Evolutionary conservation across 192 early-diverging fungal species (phyloP).

Genomic region (Coemansia sp.): DNA sequence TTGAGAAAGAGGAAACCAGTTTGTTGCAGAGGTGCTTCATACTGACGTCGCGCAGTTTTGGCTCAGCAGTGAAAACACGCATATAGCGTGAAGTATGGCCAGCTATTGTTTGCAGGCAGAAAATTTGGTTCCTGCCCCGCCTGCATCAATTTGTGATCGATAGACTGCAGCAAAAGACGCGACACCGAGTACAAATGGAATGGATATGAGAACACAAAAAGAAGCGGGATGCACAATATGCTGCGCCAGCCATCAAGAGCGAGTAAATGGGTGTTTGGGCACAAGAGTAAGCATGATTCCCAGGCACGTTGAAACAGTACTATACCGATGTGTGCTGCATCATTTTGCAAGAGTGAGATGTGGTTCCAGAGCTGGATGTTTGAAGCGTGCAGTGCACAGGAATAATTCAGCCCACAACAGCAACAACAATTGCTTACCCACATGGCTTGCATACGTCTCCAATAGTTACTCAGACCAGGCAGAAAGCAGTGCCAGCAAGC

Average conservation of each 20-base stretch:
- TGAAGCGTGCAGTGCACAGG: not conserved
- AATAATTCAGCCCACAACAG: not conserved
- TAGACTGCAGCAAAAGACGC: conserved; percentile 2
- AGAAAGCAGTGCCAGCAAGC: not conserved
- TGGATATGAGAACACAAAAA: not conserved
- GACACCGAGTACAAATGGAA: not conserved
- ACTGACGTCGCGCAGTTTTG: not conserved
- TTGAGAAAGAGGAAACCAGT: not conserved
- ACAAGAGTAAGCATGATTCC: not conserved
- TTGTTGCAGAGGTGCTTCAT: not conserved
- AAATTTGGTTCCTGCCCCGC: not conserved
- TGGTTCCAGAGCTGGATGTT: not conserved
- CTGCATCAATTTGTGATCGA: conserved; percentile 14
- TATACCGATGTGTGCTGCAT: not conserved
- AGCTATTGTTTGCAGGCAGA: not conserved
- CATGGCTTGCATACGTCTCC: not conserved
- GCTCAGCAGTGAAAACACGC: not conserved
- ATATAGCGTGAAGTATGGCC: not conserved
- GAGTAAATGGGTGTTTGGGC: not conserved
- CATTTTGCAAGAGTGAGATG: not conserved
- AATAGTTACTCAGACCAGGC: not conserved
- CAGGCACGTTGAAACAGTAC: not conserved
- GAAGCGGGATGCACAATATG: not conserved
- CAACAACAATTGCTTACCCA: not conserved
- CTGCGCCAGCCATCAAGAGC: not conserved